Conservation (phyloP, 805 yeast genomes). For the Hanseniaspora opuntiae region DNA sequence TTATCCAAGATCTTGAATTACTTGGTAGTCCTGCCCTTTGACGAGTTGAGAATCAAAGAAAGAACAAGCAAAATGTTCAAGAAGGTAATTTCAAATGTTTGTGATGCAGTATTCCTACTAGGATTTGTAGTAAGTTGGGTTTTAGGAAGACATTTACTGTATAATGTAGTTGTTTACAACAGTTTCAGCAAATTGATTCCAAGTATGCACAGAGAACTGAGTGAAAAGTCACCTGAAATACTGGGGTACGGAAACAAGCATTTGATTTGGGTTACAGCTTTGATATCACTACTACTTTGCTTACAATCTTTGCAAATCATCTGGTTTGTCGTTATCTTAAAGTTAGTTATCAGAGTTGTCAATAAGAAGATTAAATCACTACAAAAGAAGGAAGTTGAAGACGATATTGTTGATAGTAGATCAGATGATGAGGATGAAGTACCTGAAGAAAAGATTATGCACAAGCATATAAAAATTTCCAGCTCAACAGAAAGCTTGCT, state of each 20-base stretch:
- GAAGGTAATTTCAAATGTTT: neutral
- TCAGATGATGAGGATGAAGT: constrained; percentile 58
- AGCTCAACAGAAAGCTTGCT: neutral
- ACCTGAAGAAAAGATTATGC: neutral
- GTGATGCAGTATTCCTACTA: constrained; percentile 1
- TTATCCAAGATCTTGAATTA: constrained; percentile 68
- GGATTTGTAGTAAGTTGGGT: constrained; percentile 9
- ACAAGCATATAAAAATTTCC: neutral
- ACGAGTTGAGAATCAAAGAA: neutral
- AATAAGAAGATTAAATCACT: neutral
- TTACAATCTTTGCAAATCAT: constrained; percentile 9
- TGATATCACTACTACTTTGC: neutral
- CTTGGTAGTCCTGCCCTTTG: constrained; percentile 32
- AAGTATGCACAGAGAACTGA: neutral
- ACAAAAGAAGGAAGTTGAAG: constrained; percentile 2
- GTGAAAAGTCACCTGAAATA: neutral
- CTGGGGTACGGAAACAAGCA: neutral
- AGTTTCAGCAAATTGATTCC: constrained; percentile 3
- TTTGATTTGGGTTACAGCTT: neutral
- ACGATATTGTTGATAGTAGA: constrained; percentile 43
- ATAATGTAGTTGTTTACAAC: constrained; percentile 6
- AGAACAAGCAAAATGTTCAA: neutral
- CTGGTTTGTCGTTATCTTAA: constrained; percentile 6
- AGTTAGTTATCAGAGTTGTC: constrained; percentile 5
- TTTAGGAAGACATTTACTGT: constrained; percentile 9